Evolutionary conservation across 805 yeast species (phyloP).

Genomic region (Myxozyma sirexii): DNA sequence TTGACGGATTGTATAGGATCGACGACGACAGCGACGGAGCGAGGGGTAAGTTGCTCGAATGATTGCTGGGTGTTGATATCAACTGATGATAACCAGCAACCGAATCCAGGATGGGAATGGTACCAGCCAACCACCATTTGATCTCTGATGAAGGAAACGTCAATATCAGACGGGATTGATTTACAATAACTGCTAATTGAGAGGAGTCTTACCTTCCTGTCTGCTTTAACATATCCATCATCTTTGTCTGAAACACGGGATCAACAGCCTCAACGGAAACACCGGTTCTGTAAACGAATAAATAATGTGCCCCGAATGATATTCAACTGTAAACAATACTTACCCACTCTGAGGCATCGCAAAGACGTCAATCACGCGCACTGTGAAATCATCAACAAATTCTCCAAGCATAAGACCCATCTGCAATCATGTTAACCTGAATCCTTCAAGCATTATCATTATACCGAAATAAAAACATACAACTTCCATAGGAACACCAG

Average conservation of each 20-base stretch:
- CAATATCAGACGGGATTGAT: not conserved
- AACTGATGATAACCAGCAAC: conserved; percentile 98
- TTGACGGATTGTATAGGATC: conserved; percentile 99
- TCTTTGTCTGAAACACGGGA: conserved; percentile 96
- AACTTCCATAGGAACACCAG: conserved; percentile 73
- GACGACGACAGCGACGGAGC: conserved; percentile 98
- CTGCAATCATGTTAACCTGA: conserved; percentile 18
- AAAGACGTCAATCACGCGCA: conserved; percentile 95
- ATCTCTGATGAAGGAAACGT: conserved; percentile 56
- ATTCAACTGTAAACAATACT: conserved; percentile 6
- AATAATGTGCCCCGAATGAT: no score
- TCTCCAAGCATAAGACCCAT: conserved; percentile 99
- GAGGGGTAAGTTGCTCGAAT: conserved; percentile 89
- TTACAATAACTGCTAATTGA: not conserved
- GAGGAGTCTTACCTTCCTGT: conserved; percentile 60
- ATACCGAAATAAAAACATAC: conserved; percentile 27
- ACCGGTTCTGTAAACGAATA: conserved; percentile 70
- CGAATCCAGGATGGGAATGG: conserved; percentile 99
- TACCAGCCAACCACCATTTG: conserved; percentile 99
- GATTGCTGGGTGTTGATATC: conserved; percentile 98
- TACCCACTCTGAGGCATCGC: conserved; percentile 94
- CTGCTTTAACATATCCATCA: conserved; percentile 99
- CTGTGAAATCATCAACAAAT: conserved; percentile 95
- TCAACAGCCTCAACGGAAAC: conserved; percentile 99
- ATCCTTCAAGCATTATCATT: no score